Percentiles rank a stretch among this genome's conserved stretches.
These are phyloP conservation scores for Petunia secreta DNA, from an alignment of 257 asterid species.

Conservation along the genomic window DNA sequence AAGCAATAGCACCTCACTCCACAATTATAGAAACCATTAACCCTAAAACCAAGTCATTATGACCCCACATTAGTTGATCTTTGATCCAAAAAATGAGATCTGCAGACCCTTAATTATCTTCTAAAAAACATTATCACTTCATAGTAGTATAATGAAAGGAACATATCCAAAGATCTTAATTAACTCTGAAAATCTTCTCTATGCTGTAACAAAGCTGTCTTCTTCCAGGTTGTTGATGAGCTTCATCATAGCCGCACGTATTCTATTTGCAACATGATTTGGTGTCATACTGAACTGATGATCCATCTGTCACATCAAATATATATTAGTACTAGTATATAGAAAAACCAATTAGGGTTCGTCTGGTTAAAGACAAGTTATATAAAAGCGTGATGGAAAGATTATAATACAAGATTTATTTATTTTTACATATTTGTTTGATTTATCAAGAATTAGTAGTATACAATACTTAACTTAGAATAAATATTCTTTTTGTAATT, in stretches of 20 bases:
- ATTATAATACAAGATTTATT: too few relatives aligned
- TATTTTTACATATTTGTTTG: too few relatives aligned
- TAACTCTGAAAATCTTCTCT: neutral
- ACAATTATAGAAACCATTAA: constrained; percentile 12
- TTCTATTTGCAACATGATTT: constrained; percentile 15
- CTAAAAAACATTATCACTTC: constrained; percentile 2
- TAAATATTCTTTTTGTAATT: neutral
- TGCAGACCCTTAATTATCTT: neutral
- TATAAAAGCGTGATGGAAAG: too few relatives aligned
- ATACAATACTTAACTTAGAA: neutral
- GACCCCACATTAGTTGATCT: constrained; percentile 10
- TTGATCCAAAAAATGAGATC: constrained; percentile 9
- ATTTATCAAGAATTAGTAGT: neutral
- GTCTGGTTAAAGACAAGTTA: too few relatives aligned
- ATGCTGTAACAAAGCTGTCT: neutral
- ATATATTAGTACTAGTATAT: neutral
- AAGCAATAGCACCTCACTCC: neutral
- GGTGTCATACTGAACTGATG: constrained; percentile 20
- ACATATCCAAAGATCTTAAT: neutral
- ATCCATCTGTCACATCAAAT: constrained; percentile 27
- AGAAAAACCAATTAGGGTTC: neutral
- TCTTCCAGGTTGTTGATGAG: neutral
- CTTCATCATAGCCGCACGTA: constrained; percentile 24
- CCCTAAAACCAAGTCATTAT: constrained; percentile 14
- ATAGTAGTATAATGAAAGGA: neutral